A percentile compares a stretch with the other conserved stretches of the same genome.
phyloP scores from a whole-genome alignment of 805 yeast species.

The Middelhovenomyces tepae region DNA sequence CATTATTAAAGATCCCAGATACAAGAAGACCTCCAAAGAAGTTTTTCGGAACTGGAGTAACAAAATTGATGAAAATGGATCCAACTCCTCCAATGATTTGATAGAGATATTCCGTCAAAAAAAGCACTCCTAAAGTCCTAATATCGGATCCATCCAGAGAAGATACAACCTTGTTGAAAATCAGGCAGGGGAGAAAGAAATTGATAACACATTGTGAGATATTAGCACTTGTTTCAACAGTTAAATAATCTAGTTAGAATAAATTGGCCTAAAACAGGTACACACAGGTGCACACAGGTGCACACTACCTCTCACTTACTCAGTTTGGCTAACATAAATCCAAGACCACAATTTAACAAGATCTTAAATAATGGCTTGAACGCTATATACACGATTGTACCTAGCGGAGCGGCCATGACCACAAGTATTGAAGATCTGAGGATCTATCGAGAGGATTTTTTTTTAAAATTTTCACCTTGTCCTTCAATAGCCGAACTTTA shows the following conservation, averaged over 20 bases:
- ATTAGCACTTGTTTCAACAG: slow-evolving; percentile 60
- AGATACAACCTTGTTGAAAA: slow-evolving; percentile 62
- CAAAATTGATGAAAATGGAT: slow-evolving; percentile 32
- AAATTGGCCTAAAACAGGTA: no score
- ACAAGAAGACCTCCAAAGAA: slow-evolving; percentile 73
- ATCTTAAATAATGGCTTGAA: slow-evolving; percentile 84
- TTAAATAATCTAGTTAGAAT: slow-evolving; percentile 31
- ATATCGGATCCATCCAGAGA: slow-evolving; percentile 62
- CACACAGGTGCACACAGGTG: no score
- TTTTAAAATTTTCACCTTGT: no score
- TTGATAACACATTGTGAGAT: slow-evolving; percentile 61
- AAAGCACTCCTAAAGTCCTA: slow-evolving; percentile 58
- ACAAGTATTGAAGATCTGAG: neutral
- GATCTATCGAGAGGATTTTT: no score
- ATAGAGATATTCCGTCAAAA: slow-evolving; percentile 38
- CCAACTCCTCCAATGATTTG: slow-evolving; percentile 39
- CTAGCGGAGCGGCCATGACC: slow-evolving; percentile 22
- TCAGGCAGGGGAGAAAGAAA: slow-evolving; percentile 64
- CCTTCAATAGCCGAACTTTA: no score
- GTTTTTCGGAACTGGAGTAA: slow-evolving; percentile 54
- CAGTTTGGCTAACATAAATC: slow-evolving; percentile 52
- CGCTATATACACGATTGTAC: slow-evolving; percentile 65
- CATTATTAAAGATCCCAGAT: slow-evolving; percentile 70
- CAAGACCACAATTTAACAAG: slow-evolving; percentile 59
- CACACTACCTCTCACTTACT: slow-evolving; percentile 21